Base-by-base conservation (phyloP, 2,329 filamentous ascomycete species). In the Phoma herbarum region DNA sequence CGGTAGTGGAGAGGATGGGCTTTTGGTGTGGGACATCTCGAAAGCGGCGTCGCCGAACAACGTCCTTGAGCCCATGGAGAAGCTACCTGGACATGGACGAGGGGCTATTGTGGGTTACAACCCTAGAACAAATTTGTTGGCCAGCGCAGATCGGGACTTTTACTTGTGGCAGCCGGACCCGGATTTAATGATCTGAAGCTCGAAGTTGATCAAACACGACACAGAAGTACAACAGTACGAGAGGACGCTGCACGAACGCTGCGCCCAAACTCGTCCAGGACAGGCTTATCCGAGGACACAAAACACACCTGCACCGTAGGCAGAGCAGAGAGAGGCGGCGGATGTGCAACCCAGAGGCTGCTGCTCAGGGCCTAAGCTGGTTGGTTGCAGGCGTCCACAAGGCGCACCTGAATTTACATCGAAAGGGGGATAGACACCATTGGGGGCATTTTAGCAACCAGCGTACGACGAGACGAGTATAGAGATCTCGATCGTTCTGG, bases 41-140 rank as follows among this genome's bases (percentile, higher is more conserved):
- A 79, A 84, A 41, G 48, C 67, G 1, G 75, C 83, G 1, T 76
- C 81, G 8, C 82, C 85, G 33, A 85, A 84, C 67, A 86, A 86
- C 71, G 80, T 85, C 2, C 74, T 92, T 53, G 84, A 86, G 39
- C 90, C 91, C 49, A 84, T 80, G 44, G 84, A 84, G 77, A 86
- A 86, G 45, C 79, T 90, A 45, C 86, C 89, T 39, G 88, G 89
- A 66, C 65, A 78, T 62, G 72, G 87, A 82, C 74, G 88, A 78
- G 87, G 87, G 4, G 90, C 90, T 0, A 85, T 96, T 12, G 83
- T 97, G 41, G 91, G 90, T 22, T 95, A 93, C 75, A 98, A 97
- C 74, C 95, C 93, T 25, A 85, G 93, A 48, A 95, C 90, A 77
- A 97, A 98, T 77, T 88, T 97, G 81, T 85, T 98, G 66, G 93